Evolutionary conservation across 1,284 basidiomycete genomes (phyloP).

Genomic region (Irpex rosettiformis): DNA sequence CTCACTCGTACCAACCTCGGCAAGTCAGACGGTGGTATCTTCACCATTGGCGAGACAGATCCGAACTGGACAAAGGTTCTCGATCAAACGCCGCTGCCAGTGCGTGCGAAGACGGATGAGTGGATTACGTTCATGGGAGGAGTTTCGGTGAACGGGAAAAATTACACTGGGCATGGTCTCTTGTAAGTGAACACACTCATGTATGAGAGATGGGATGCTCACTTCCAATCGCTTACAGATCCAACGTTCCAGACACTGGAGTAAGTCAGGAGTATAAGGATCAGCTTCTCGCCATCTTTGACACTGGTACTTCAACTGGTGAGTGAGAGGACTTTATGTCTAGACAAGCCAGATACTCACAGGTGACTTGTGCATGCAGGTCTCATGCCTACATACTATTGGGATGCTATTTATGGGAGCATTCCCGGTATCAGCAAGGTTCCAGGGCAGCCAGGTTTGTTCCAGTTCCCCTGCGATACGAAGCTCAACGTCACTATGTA

Average conservation of each 20-base stretch:
- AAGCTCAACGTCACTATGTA: conserved; percentile 19
- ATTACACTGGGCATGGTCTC: conserved; percentile 5
- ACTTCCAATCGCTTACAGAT: not conserved
- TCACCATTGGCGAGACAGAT: conserved; percentile 11
- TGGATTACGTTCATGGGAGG: conserved; percentile 11
- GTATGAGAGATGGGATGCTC: not conserved
- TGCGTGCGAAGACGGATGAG: not conserved
- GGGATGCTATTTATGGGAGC: conserved; percentile 20
- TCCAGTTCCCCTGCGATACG: conserved; percentile 17
- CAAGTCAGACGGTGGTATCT: conserved; percentile 8
- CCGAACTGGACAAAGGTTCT: conserved; percentile 1
- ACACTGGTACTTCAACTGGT: conserved; percentile 19
- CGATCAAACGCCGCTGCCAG: conserved; percentile 1
- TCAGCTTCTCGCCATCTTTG: conserved; percentile 10
- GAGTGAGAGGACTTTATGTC: not conserved
- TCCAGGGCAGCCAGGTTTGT: conserved; percentile 2
- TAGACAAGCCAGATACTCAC: not conserved
- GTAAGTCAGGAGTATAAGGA: not conserved
- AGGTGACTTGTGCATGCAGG: not conserved
- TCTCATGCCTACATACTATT: conserved; percentile 13
- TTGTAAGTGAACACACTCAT: conserved; percentile 2
- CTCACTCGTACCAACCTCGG: conserved; percentile 8
- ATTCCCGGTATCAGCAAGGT: conserved; percentile 16
- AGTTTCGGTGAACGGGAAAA: conserved; percentile 10
- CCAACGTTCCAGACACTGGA: not conserved